Evolutionary conservation across 495 filamentous ascomycete species (phyloP).

Genomic region (Penicillium longicatenatum): DNA sequence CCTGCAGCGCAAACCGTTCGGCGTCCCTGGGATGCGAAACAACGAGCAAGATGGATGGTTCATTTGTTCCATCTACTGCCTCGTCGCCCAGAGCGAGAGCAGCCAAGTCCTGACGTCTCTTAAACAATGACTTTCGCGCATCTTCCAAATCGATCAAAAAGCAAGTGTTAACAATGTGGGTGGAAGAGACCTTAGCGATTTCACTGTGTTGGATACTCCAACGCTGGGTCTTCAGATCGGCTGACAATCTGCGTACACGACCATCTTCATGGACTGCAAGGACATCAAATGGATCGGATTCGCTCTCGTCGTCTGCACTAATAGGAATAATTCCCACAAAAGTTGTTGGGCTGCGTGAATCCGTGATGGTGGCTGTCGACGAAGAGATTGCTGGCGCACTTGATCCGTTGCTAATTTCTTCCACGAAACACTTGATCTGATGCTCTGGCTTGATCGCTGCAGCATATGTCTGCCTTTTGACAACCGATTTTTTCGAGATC

Average conservation of each 20-base stretch:
- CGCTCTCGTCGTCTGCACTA: slow-evolving; percentile 21
- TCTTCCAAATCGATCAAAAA: slow-evolving; percentile 51
- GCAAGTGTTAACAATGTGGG: slow-evolving; percentile 37
- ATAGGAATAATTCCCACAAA: slow-evolving; percentile 45
- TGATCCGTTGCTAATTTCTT: slow-evolving; percentile 45
- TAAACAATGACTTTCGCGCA: slow-evolving; percentile 44
- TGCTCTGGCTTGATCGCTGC: slow-evolving; percentile 44
- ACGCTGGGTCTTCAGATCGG: slow-evolving; percentile 42
- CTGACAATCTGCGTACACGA: slow-evolving; percentile 41
- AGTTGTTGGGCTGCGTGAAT: slow-evolving; percentile 43
- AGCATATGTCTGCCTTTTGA: slow-evolving; percentile 72
- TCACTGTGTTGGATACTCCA: slow-evolving; percentile 48
- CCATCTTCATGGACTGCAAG: slow-evolving; percentile 51
- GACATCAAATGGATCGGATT: slow-evolving; percentile 42
- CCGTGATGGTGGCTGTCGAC: slow-evolving; percentile 40
- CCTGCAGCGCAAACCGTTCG: slow-evolving; percentile 30
- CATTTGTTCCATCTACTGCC: slow-evolving; percentile 25
- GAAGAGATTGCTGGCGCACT: slow-evolving; percentile 44
- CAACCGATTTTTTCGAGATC: slow-evolving; percentile 47
- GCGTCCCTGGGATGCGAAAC: slow-evolving; percentile 42
- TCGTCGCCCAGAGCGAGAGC: slow-evolving; percentile 41
- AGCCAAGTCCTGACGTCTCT: slow-evolving; percentile 45
- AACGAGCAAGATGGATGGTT: slow-evolving; percentile 43
- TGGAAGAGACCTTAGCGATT: slow-evolving; percentile 33
- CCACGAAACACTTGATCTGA: slow-evolving; percentile 56